phyloP scores from a whole-genome alignment of 2,329 filamentous ascomycete species.

The Hypoxylon sp. region DNA sequence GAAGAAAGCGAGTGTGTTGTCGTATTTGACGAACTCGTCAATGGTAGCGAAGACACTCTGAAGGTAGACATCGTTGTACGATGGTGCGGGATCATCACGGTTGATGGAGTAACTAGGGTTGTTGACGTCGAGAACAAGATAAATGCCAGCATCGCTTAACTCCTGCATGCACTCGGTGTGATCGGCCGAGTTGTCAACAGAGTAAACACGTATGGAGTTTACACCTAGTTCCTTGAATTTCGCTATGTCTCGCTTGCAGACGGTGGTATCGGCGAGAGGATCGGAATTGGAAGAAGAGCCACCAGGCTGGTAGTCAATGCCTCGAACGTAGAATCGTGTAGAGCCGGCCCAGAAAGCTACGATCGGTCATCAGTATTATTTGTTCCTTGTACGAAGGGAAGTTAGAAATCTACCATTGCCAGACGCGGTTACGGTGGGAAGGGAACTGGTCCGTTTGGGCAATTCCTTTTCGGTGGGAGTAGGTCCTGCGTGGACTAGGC shows the following conservation, averaged over 20 bases:
- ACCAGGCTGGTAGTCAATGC: conserved; percentile 73
- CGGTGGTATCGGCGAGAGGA: conserved; percentile 76
- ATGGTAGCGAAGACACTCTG: conserved; percentile 88
- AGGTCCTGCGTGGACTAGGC: conserved; percentile 60
- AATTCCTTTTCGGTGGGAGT: conserved; percentile 62
- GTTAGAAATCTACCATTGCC: conserved; percentile 64
- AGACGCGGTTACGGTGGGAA: conserved; percentile 64
- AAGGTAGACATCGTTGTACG: conserved; percentile 89
- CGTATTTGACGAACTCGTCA: conserved; percentile 83
- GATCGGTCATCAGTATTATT: conserved; percentile 35
- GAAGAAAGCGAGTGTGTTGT: conserved; percentile 89
- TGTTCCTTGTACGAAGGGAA: neutral
- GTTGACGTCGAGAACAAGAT: conserved; percentile 92
- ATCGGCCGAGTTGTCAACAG: conserved; percentile 83
- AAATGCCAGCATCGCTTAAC: conserved; percentile 87
- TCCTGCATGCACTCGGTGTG: conserved; percentile 89
- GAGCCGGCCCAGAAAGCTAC: conserved; percentile 67
- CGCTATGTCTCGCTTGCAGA: conserved; percentile 82
- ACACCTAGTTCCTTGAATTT: conserved; percentile 87
- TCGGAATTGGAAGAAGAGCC: conserved; percentile 70
- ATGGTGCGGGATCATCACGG: conserved; percentile 75
- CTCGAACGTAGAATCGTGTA: conserved; percentile 69
- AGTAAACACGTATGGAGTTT: conserved; percentile 94
- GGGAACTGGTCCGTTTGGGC: conserved; percentile 62
- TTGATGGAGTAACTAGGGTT: conserved; percentile 90